Evolutionary conservation across 2,329 filamentous ascomycete genomes (phyloP).

Genomic region (Penicillium sp.): DNA sequence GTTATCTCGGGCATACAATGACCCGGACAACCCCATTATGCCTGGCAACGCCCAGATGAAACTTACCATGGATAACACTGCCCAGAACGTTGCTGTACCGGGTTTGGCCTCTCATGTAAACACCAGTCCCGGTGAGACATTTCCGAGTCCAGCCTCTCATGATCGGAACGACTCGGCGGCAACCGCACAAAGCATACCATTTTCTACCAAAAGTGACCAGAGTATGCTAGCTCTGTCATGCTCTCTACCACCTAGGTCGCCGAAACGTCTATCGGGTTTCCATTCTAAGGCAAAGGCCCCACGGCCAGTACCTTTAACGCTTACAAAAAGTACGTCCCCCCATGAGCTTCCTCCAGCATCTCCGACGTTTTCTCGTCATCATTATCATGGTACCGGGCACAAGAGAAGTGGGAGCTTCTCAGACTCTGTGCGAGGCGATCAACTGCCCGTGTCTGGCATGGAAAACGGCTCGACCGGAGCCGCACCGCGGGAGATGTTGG

Average conservation of each 20-base stretch:
- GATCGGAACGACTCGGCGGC: conserved; percentile 33
- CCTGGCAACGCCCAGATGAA: conserved; percentile 66
- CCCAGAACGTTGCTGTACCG: conserved; percentile 5
- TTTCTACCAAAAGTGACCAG: conserved; percentile 41
- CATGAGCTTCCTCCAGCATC: conserved; percentile 27
- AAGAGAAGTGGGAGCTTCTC: conserved; percentile 83
- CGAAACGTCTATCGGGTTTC: conserved; percentile 36
- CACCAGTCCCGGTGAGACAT: conserved; percentile 14
- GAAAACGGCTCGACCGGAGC: conserved; percentile 39
- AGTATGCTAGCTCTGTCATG: conserved; percentile 57
- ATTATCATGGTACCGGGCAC: conserved; percentile 54
- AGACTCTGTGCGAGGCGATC: conserved; percentile 70
- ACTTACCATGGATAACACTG: conserved; percentile 38
- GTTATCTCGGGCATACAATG: conserved; percentile 53
- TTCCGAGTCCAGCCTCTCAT: conserved; percentile 22
- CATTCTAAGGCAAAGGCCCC: conserved; percentile 32
- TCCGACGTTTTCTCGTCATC: conserved; percentile 40
- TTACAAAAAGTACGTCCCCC: conserved; percentile 27
- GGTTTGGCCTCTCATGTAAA: conserved; percentile 6
- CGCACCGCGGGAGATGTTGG: conserved; percentile 58
- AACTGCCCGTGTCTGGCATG: conserved; percentile 48
- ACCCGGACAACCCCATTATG: conserved; percentile 60
- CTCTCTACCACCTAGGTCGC: conserved; percentile 50
- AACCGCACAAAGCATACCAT: conserved; percentile 33
- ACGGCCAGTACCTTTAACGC: conserved; percentile 40